Conservation (phyloP, 2,329 filamentous ascomycete genomes). For the Endocalyx cinctus region DNA sequence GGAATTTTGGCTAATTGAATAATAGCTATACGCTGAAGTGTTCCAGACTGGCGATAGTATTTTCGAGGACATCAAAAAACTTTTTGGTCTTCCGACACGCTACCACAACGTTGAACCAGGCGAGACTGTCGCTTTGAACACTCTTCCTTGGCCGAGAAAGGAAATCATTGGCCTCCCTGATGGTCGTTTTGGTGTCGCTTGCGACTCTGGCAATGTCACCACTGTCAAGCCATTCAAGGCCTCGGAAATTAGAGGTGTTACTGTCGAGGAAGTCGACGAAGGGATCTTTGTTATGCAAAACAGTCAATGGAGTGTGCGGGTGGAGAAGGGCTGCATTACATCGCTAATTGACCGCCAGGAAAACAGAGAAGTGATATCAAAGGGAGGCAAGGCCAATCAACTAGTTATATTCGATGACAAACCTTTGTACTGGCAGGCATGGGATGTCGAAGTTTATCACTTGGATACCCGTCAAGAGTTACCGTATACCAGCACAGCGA, state of each 20-base stretch:
- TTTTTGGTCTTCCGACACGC: slow-evolving; percentile 60
- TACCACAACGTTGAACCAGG: slow-evolving; percentile 34
- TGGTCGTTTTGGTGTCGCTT: slow-evolving; percentile 49
- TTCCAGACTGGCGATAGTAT: slow-evolving; percentile 73
- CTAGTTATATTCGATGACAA: slow-evolving; percentile 96
- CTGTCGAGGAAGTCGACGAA: slow-evolving; percentile 44
- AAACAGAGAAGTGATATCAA: slow-evolving; percentile 72
- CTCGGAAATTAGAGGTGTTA: slow-evolving; percentile 42
- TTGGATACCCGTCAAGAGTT: slow-evolving; percentile 81
- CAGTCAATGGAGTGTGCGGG: slow-evolving; percentile 65
- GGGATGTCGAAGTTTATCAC: slow-evolving; percentile 97
- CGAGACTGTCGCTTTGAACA: slow-evolving; percentile 68
- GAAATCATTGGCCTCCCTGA: slow-evolving; percentile 65
- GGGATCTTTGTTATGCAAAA: slow-evolving; percentile 78
- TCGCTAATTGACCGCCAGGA: slow-evolving; percentile 74
- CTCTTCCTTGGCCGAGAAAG: slow-evolving; percentile 77
- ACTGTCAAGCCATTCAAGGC: slow-evolving; percentile 46
- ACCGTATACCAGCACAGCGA: slow-evolving; percentile 59
- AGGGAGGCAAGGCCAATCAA: slow-evolving; percentile 76
- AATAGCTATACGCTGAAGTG: slow-evolving; percentile 71
- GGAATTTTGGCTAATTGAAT: neutral
- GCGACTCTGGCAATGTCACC: slow-evolving; percentile 50
- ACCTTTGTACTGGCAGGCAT: slow-evolving; percentile 93
- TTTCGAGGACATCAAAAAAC: slow-evolving; percentile 62
- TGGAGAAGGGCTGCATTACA: slow-evolving; percentile 72